A percentile compares a stretch with the other conserved stretches of the same genome.
Conservation (phyloP, 2,329 filamentous ascomycete species). For the Monilinia laxa region DNA sequence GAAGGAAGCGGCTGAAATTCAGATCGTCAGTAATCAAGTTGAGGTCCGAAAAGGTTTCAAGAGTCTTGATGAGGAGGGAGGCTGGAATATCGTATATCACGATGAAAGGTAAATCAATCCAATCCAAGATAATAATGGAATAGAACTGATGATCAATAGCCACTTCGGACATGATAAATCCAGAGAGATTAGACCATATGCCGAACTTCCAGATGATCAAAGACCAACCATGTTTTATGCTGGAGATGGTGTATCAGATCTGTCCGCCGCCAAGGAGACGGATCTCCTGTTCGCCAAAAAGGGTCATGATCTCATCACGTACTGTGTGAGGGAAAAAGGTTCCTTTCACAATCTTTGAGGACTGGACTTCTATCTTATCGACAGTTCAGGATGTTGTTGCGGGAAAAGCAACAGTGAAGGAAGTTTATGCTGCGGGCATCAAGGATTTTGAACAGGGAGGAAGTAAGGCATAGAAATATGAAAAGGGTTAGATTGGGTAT, state of each 20-base stretch:
- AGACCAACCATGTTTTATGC: constrained; percentile 90
- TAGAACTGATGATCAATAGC: constrained; percentile 26
- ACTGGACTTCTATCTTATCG: constrained; percentile 76
- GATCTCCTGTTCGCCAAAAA: constrained; percentile 93
- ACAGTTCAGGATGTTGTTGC: constrained; percentile 76
- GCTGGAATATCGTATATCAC: constrained; percentile 86
- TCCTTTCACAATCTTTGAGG: constrained; percentile 83
- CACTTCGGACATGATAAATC: constrained; percentile 97
- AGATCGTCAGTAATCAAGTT: constrained; percentile 89
- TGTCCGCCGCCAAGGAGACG: constrained; percentile 89
- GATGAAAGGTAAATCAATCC: constrained; percentile 66
- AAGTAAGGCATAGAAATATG: constrained; percentile 27
- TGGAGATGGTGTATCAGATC: constrained; percentile 88
- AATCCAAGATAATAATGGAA: not conserved
- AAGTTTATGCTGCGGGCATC: constrained; percentile 55
- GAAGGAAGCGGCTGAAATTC: constrained; percentile 69
- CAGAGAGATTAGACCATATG: constrained; percentile 84
- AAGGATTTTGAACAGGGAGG: constrained; percentile 33
- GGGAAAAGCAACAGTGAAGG: constrained; percentile 67
- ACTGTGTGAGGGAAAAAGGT: constrained; percentile 79
- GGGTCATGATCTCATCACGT: constrained; percentile 82
- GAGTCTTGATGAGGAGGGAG: constrained; percentile 73
- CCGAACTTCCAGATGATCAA: constrained; percentile 62
- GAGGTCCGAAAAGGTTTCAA: constrained; percentile 59
- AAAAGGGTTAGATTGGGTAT: constrained; percentile 11